These are phyloP conservation scores for Apiospora malaysiana DNA, from an alignment of 2,329 filamentous ascomycete species.

Conservation along the genomic window DNA sequence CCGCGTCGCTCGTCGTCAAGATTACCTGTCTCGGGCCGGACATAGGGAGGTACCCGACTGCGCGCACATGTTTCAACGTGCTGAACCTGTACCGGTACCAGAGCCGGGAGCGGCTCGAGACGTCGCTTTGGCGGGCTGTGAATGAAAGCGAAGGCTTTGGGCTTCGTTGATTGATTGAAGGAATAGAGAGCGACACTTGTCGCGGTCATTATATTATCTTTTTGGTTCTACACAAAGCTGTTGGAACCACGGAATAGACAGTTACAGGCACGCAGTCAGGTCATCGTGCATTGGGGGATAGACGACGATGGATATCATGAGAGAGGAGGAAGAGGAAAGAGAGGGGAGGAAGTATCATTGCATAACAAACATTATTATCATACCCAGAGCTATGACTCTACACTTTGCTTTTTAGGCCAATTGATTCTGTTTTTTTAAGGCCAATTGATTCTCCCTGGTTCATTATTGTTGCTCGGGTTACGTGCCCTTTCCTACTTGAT, in stretches of 20 bases:
- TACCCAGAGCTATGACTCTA: conserved; percentile 15
- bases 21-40: conserved; percentile 79
- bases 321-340: not conserved
- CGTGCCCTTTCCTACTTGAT: not conserved
- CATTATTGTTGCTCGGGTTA: not conserved
- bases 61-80: conserved; percentile 90
- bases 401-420: conserved; percentile 1
- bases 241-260: not conserved
- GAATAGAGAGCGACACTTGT: not conserved
- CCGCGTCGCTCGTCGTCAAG: conserved; percentile 78
- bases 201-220: not conserved
- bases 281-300: not conserved
- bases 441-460: conserved; percentile 3
- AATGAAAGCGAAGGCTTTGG: conserved; percentile 91
- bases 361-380: conserved; percentile 9
- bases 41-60: conserved; percentile 77
- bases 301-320: conserved; percentile 1
- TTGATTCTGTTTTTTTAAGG: not conserved
- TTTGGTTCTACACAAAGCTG: not conserved
- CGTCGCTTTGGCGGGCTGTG: conserved; percentile 84
- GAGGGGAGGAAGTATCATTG: not conserved
- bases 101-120: conserved; percentile 70
- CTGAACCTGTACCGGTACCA: conserved; percentile 77
- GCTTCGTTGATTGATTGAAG: conserved; percentile 79
- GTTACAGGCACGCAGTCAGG: not conserved